Base-by-base conservation (phyloP, 305 asterid species). In the Fraxinus floribunda region DNA sequence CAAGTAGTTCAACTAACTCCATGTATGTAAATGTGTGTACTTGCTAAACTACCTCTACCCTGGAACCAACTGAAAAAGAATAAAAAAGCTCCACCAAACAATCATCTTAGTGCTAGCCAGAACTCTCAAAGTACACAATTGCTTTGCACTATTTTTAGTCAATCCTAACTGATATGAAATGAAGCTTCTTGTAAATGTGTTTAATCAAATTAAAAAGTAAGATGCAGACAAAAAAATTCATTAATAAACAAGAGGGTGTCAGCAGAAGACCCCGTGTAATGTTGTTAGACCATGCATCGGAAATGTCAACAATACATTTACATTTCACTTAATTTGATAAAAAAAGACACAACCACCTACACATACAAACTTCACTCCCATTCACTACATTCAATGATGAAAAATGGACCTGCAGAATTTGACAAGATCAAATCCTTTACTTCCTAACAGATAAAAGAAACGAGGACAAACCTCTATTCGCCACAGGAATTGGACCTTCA, bases 401-500 rank as follows among this genome's bases (percentile, higher is more conserved):
- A 35, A 20, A 76, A 76, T 49, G 41, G 64, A 38, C 62, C 62
- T 71, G 49, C 29, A 78, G 70, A 78, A 71, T 30, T 46, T 39
- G 9, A 78, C 77, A 77, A 72, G 68, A 73, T 74, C 66, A 73
- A 46, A 38, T 29, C 46, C 49, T 18, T 39, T 55, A 24, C 30
- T 49, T 57, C 44, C 16, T 38, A 70, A 82, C 24, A 80, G 18
- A 52, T 10, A 55, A 80, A 77, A 52, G 20, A 20, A 60, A 70
- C 41, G 81, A 78, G 66, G 49, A 62, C 84, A 78, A 71, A 94
- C 98, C 98, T 95, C 98, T 92, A 87, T 88, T 89, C 22, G 90
- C 85, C 78, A 91, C 92, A 77, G 94, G 92, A 81, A 92, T 86
- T 55, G 94, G 95, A 85, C 90, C 93, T 82, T 90, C 95, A 77